phyloP scores from a whole-genome alignment of 257 asterid genomes.

The Thymus mandschuricus region DNA sequence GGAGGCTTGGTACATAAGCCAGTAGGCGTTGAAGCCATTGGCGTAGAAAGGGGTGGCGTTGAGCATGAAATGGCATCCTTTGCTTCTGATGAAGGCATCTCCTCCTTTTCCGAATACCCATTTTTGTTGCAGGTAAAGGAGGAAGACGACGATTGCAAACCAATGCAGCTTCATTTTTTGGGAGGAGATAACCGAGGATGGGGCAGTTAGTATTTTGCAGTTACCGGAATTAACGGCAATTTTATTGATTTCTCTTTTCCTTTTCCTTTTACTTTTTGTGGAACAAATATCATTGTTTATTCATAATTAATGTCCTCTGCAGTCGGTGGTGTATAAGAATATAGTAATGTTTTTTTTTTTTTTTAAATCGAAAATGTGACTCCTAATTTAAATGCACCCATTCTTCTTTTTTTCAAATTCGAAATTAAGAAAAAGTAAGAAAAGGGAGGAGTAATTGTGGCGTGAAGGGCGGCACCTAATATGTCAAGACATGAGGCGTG shows the following conservation, averaged over 20 bases:
- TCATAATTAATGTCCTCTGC: no score
- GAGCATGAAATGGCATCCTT: slow-evolving; percentile 70
- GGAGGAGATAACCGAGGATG: background rate
- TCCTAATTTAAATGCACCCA: no score
- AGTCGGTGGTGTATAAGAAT: no score
- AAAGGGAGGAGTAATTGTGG: slow-evolving; percentile 7
- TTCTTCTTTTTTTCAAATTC: background rate
- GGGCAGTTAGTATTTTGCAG: slow-evolving; percentile 1
- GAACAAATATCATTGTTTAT: no score
- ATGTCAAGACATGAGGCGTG: slow-evolving; percentile 20
- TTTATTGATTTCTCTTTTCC: background rate
- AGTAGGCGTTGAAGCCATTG: slow-evolving; percentile 94
- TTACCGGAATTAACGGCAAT: background rate
- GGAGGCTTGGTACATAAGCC: slow-evolving; percentile 86
- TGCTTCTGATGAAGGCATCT: slow-evolving; percentile 56
- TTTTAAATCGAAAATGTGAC: background rate
- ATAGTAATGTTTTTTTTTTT: no score
- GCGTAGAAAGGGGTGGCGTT: slow-evolving; percentile 74
- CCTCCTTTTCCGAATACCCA: slow-evolving; percentile 29
- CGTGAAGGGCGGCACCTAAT: slow-evolving; percentile 8
- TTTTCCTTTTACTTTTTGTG: no score
- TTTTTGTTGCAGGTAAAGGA: slow-evolving; percentile 50
- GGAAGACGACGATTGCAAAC: slow-evolving; percentile 37
- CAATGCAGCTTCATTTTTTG: slow-evolving; percentile 50
- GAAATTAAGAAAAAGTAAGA: background rate